Conservation (phyloP, 805 yeast species). For the Starmerella bombicola region DNA sequence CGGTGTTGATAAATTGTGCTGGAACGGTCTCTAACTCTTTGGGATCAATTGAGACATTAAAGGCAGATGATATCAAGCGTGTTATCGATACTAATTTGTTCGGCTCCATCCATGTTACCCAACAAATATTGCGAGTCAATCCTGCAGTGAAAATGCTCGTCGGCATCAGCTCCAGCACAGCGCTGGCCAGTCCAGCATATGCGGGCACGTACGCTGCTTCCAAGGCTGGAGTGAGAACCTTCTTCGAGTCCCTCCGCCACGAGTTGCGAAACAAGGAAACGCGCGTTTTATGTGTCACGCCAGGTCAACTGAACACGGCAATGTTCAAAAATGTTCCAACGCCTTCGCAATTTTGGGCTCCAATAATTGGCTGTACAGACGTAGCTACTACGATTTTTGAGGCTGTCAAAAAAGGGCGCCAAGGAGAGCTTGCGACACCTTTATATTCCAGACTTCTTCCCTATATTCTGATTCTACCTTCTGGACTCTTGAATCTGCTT, state of each 20-base stretch:
- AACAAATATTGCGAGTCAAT: slow-evolving; percentile 25
- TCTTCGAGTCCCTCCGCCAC: slow-evolving; percentile 57
- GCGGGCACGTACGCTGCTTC: slow-evolving; percentile 67
- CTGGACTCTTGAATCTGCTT: slow-evolving; percentile 46
- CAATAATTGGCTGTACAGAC: slow-evolving; percentile 50
- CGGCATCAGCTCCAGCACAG: slow-evolving; percentile 63
- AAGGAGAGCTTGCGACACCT: slow-evolving; percentile 58
- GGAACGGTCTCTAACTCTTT: slow-evolving; percentile 61
- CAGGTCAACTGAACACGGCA: slow-evolving; percentile 62
- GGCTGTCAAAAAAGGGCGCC: slow-evolving; percentile 19
- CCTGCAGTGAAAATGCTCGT: slow-evolving; percentile 42
- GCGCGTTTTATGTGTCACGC: slow-evolving; percentile 59
- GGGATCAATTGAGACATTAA: slow-evolving; percentile 30
- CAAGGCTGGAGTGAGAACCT: slow-evolving; percentile 61
- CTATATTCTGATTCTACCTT: slow-evolving; percentile 44
- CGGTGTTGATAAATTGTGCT: slow-evolving; percentile 74
- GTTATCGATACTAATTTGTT: slow-evolving; percentile 49
- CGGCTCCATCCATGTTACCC: slow-evolving; percentile 52
- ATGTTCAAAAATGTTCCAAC: slow-evolving; percentile 58
- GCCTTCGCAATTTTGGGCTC: slow-evolving; percentile 59
- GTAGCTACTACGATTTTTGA: slow-evolving; percentile 45
- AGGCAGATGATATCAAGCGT: slow-evolving; percentile 36
- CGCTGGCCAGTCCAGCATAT: slow-evolving; percentile 64
- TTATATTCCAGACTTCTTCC: slow-evolving; percentile 61
- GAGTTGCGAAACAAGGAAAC: slow-evolving; percentile 39